phyloP scores from a whole-genome alignment of 164 flowering plant genomes.

The Dillenia suffruticosa region DNA sequence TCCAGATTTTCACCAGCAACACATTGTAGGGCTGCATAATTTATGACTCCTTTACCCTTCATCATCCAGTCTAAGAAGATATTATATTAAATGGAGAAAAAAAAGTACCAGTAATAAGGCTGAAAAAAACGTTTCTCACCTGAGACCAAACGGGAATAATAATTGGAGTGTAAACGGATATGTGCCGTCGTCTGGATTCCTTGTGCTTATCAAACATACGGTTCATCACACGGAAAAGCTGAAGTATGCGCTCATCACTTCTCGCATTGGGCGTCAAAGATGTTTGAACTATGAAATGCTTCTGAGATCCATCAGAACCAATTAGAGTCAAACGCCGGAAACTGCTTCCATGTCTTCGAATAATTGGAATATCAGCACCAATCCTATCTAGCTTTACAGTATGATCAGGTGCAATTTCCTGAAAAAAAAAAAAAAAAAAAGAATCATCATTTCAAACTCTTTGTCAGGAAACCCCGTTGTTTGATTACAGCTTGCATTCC shows the following conservation, averaged over 20 bases:
- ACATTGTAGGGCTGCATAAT: too few species aligned
- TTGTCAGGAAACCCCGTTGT: too few species aligned
- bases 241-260: slow-evolving; percentile 95
- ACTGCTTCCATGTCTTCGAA: slow-evolving; percentile 98
- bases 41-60: too few species aligned
- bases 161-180: slow-evolving; percentile 88
- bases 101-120: too few species aligned
- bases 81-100: too few species aligned
- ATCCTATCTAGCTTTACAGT: slow-evolving; percentile 92
- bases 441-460: neutral
- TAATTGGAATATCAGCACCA: slow-evolving; percentile 96
- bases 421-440: slow-evolving; percentile 12
- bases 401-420: slow-evolving; percentile 99
- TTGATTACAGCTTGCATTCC: too few species aligned
- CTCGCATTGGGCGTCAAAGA: slow-evolving; percentile 97
- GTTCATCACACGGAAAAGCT: slow-evolving; percentile 97
- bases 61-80: too few species aligned
- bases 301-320: slow-evolving; percentile 98
- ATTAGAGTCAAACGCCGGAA: slow-evolving; percentile 89
- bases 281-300: slow-evolving; percentile 97
- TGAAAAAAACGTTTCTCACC: slow-evolving; percentile 29
- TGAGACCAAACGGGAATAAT: slow-evolving; percentile 99
- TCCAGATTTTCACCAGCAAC: too few species aligned
- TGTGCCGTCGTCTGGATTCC: slow-evolving; percentile 92
- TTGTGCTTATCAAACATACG: slow-evolving; percentile 98